Conservation (phyloP, 179 eudicot species). For the Pouteria campechiana region DNA sequence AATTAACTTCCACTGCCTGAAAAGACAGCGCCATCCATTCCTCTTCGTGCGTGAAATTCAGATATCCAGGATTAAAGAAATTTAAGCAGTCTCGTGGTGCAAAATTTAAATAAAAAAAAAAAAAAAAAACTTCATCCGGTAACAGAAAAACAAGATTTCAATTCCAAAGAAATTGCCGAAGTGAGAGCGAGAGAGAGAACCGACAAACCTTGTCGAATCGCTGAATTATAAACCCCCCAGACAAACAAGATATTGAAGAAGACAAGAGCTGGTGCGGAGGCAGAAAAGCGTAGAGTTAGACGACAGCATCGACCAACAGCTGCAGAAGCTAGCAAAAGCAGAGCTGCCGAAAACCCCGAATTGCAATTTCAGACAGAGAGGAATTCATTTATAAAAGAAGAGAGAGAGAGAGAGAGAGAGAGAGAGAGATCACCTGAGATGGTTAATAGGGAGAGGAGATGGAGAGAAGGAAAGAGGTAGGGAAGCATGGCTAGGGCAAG, state of each 20-base stretch:
- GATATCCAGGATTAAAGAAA: no score
- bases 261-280: constrained; percentile 69
- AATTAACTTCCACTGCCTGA: no score
- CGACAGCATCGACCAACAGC: constrained; percentile 18
- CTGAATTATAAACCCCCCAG: constrained; percentile 37
- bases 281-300: constrained; percentile 22
- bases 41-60: no score
- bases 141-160: background rate
- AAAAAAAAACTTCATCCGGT: no score
- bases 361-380: background rate
- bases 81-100: no score
- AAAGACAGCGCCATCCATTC: no score
- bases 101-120: no score
- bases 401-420: background rate
- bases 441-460: constrained; percentile 24
- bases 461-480: constrained; percentile 19
- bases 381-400: background rate
- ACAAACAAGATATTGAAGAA: constrained; percentile 33
- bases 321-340: constrained; percentile 21
- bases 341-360: constrained; percentile 15
- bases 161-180: background rate
- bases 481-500: constrained; percentile 27
- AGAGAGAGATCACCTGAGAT: constrained; percentile 32
- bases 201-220: constrained; percentile 36
- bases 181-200: background rate